These are phyloP conservation scores for Chrysosporium keratinophilum DNA, from an alignment of 2,329 filamentous ascomycete species.

Conservation along the genomic window DNA sequence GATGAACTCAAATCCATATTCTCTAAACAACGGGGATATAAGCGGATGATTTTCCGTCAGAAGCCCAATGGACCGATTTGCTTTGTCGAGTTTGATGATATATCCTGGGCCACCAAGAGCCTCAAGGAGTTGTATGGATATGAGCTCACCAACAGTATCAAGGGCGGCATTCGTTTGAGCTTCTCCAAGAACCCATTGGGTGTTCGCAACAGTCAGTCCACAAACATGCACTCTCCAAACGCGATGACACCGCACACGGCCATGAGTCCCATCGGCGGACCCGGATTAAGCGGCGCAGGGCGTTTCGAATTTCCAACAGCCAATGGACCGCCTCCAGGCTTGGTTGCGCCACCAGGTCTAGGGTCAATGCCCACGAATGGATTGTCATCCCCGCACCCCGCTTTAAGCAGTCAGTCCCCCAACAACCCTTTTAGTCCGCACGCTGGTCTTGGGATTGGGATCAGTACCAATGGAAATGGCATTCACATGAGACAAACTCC, in stretches of 20 bases:
- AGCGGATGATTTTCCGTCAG: conserved; percentile 84
- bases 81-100: conserved; percentile 95
- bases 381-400: conserved; percentile 24
- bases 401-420: conserved; percentile 22
- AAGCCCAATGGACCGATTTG: conserved; percentile 97
- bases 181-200: conserved; percentile 97
- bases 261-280: conserved; percentile 30
- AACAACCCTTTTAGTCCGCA: conserved; percentile 29
- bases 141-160: conserved; percentile 78
- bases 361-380: conserved; percentile 22
- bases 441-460: conserved; percentile 30
- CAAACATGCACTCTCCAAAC: conserved; percentile 43
- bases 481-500: conserved; percentile 14
- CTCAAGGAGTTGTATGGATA: conserved; percentile 82
- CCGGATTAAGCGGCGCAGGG: conserved; percentile 46
- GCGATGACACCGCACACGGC: conserved; percentile 32
- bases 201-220: conserved; percentile 66
- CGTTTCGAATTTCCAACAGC: conserved; percentile 51
- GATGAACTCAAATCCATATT: conserved; percentile 93
- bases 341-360: conserved; percentile 60
- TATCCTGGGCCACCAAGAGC: conserved; percentile 83
- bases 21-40: conserved; percentile 87
- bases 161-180: conserved; percentile 87
- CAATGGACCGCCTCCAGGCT: conserved; percentile 70
- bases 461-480: conserved; percentile 17